Evolutionary conservation across 2,329 filamentous ascomycete genomes (phyloP), one percentile per base, ranked within the genome.

Genomic region (Fusarium nygamai): DNA sequence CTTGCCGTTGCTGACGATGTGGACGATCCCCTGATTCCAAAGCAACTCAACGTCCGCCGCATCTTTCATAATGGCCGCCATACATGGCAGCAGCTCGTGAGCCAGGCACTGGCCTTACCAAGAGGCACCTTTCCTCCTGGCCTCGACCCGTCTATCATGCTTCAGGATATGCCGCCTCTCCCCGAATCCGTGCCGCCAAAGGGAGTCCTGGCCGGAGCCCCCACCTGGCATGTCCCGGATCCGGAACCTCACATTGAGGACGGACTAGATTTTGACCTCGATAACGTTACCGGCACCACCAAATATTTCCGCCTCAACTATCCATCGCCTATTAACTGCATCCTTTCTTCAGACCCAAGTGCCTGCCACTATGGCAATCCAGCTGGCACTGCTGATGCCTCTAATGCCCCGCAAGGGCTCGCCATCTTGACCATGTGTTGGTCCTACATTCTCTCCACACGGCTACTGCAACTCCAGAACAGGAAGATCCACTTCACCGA

Each of bases 401-500:
- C 76, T 11, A 70, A 54, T 33, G 67, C 77, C 48, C 77, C 77
- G 56, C 72, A 76, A 58, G 76, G 70, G 39, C 77, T 78, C 36
- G 76, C 77, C 60, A 72, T 78, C 59, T 51, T 79, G 61, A 74
- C 76, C 68, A 66, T 79, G 67, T 77, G 76, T 56, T 79, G 77
- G 77, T 79, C 77, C 62, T 79, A 79, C 58, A 71, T 79, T 47
- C 73, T 79, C 76, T 79, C 77, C 71, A 77, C 76, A 38, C 74
- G 74, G 39, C 73, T 79, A 50, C 75, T 79, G 69, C 73, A 79
- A 64, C 77, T 79, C 43, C 77, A 79, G 64, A 58, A 72, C 24
- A 75, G 73, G 31, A 62, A 61, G 68, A 57, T 66, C 67, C 76
- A 73, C 70, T 79, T 76, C 67, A 78, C 75, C 59, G 64, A 76